phyloP scores from a whole-genome alignment of 345 rosid genomes.

The Angophora floribunda region DNA sequence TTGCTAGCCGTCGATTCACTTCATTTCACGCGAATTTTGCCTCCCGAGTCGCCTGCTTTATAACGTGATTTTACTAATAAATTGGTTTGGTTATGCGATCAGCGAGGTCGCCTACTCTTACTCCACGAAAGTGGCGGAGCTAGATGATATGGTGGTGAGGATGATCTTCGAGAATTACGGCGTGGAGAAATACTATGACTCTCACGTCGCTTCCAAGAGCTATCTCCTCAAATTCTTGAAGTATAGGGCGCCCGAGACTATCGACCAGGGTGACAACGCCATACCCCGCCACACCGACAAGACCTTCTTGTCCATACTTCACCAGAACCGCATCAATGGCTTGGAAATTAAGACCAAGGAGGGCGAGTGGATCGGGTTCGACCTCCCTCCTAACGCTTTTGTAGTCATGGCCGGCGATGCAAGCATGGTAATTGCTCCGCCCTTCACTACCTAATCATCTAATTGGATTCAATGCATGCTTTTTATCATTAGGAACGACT shows the following conservation, averaged over 20 bases:
- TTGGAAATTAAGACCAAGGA: constrained; percentile 23
- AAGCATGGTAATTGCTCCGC: constrained; percentile 2
- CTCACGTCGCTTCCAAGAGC: constrained; percentile 6
- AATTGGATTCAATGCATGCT: not conserved
- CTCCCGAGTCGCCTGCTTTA: not conserved
- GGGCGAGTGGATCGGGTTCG: constrained; percentile 14
- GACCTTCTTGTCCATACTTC: constrained; percentile 24
- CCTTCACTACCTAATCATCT: not conserved
- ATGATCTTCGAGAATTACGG: constrained; percentile 27
- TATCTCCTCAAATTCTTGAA: constrained; percentile 23
- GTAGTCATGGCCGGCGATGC: constrained; percentile 22
- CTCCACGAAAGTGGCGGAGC: constrained; percentile 5
- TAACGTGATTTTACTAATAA: not conserved
- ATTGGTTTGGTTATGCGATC: not conserved
- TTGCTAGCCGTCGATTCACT: not conserved
- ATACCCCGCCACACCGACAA: constrained; percentile 23
- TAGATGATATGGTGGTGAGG: constrained; percentile 11
- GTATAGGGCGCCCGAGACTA: constrained; percentile 7
- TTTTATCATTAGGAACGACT: not conserved
- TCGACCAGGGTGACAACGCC: constrained; percentile 4
- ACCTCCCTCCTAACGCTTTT: constrained; percentile 13
- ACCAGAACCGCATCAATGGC: constrained; percentile 29
- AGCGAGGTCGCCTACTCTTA: constrained; percentile 10
- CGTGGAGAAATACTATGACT: constrained; percentile 15
- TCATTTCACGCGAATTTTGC: not conserved